Conservation (phyloP, 2,329 filamentous ascomycete species). For the Chaetomium strumarium region DNA sequence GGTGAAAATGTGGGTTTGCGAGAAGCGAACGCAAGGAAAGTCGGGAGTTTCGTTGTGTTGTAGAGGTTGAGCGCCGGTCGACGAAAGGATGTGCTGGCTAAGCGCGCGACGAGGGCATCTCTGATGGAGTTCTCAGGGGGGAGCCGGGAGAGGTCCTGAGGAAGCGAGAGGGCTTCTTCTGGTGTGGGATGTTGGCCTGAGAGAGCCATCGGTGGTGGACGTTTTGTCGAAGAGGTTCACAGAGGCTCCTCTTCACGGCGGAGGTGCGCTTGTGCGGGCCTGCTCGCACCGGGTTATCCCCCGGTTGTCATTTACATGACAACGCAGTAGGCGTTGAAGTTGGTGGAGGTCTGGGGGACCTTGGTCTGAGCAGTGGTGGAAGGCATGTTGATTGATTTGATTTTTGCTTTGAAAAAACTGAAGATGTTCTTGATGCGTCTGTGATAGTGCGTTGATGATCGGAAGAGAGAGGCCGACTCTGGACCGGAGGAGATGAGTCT, state of each 20-base stretch:
- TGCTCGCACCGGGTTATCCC: slow-evolving; percentile 1
- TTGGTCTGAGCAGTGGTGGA: slow-evolving; percentile 26
- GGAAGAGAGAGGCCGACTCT: slow-evolving; percentile 16
- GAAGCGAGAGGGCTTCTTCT: neutral
- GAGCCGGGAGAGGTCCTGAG: neutral
- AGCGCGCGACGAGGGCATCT: neutral
- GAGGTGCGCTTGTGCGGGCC: neutral
- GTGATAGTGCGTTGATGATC: slow-evolving; percentile 20
- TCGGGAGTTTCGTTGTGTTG: neutral
- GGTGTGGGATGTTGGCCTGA: neutral
- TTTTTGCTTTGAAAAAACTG: slow-evolving; percentile 16
- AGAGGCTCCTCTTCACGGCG: slow-evolving; percentile 8
- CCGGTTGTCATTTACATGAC: slow-evolving; percentile 30
- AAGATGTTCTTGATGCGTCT: slow-evolving; percentile 13
- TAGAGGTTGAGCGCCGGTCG: too few relatives aligned
- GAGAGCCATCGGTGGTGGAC: neutral
- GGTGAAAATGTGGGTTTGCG: neutral
- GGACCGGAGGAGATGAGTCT: slow-evolving; percentile 6
- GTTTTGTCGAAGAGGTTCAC: slow-evolving; percentile 6
- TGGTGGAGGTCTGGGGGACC: slow-evolving; percentile 27
- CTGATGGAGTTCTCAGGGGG: neutral
- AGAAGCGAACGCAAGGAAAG: neutral
- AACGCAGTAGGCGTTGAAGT: slow-evolving; percentile 29
- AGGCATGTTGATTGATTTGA: slow-evolving; percentile 30
- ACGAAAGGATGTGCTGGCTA: neutral